A percentile compares a stretch with the other conserved stretches of the same genome.
Evolutionary conservation across 139 green algal species (phyloP).

Genomic region (Astrephomene gubernaculifera): DNA sequence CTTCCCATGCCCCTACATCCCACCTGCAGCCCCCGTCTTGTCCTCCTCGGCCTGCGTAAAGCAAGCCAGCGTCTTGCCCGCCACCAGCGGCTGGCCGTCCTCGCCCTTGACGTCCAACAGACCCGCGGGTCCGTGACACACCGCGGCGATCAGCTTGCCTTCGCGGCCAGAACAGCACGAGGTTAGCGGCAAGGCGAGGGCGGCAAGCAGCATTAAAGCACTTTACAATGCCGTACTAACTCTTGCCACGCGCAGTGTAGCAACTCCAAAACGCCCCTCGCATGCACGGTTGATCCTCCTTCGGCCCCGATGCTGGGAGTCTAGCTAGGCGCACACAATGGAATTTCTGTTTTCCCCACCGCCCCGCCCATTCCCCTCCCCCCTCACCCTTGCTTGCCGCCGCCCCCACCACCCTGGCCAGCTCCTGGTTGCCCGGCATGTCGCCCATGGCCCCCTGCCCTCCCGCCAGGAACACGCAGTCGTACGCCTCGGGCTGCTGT

Average conservation of each 20-base stretch:
- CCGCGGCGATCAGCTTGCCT: constrained; percentile 52
- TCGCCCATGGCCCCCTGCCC: constrained; percentile 58
- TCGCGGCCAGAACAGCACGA: background rate
- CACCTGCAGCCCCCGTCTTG: constrained; percentile 27
- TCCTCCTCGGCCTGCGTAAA: constrained; percentile 56
- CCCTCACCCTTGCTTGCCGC: constrained; percentile 35
- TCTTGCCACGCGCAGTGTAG: too few species aligned
- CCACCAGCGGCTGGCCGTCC: constrained; percentile 53
- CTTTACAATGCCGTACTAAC: too few species aligned
- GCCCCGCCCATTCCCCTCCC: too few species aligned
- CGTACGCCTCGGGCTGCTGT: constrained; percentile 43
- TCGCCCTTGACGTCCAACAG: constrained; percentile 49
- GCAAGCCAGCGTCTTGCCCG: constrained; percentile 44
- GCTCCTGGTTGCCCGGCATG: constrained; percentile 25
- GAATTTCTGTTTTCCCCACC: too few species aligned
- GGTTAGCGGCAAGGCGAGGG: background rate
- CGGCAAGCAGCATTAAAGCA: too few species aligned
- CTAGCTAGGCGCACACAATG: too few species aligned
- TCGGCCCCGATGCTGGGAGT: too few species aligned
- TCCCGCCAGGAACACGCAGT: constrained; percentile 55
- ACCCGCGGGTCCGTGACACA: constrained; percentile 61
- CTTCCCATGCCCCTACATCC: background rate
- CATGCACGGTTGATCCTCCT: too few species aligned
- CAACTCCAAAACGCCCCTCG: too few species aligned
- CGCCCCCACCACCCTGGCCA: constrained; percentile 38